Conservation (phyloP, 352 stramenopile species). For the Pythium phragmitis region DNA sequence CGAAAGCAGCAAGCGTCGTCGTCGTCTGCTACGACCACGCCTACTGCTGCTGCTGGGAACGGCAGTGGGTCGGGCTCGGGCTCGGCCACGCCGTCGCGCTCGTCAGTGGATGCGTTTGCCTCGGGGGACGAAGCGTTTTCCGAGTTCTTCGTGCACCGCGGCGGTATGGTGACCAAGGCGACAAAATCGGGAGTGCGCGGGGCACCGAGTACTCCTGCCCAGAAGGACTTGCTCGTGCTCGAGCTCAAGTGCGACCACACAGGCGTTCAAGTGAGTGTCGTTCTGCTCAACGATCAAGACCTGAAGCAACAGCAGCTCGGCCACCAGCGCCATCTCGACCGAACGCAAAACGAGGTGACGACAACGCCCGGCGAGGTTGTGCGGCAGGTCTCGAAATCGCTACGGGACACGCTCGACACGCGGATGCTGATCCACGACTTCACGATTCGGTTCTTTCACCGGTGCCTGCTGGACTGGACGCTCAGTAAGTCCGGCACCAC, state of each 20-base stretch:
- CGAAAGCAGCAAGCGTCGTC: slow-evolving; percentile 2
- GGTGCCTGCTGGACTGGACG: slow-evolving; percentile 60
- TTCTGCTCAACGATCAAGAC: slow-evolving; percentile 62
- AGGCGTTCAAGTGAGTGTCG: slow-evolving; percentile 58
- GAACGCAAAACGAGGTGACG: too few relatives aligned
- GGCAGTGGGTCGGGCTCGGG: slow-evolving; percentile 9
- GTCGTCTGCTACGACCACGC: neutral
- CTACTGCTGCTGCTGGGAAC: neutral
- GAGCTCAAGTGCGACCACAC: slow-evolving; percentile 76
- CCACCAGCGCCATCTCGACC: slow-evolving; percentile 45
- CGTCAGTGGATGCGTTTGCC: slow-evolving; percentile 35
- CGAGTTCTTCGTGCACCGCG: slow-evolving; percentile 61
- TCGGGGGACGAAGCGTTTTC: slow-evolving; percentile 52
- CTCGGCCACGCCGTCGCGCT: slow-evolving; percentile 9
- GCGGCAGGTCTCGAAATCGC: slow-evolving; percentile 44
- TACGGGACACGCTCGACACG: slow-evolving; percentile 55
- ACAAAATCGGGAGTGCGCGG: neutral
- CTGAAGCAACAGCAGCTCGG: slow-evolving; percentile 60
- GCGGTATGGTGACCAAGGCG: slow-evolving; percentile 28
- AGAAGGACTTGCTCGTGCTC: slow-evolving; percentile 48
- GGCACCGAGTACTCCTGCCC: slow-evolving; percentile 10
- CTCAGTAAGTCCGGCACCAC: neutral
- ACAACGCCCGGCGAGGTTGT: slow-evolving; percentile 26
- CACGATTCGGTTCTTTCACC: slow-evolving; percentile 76
- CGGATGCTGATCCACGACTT: slow-evolving; percentile 70